Evolutionary conservation across 2,329 filamentous ascomycete species (phyloP), one percentile per base, ranked within the genome.

Genomic region (Epichloe brachyelytri): DNA sequence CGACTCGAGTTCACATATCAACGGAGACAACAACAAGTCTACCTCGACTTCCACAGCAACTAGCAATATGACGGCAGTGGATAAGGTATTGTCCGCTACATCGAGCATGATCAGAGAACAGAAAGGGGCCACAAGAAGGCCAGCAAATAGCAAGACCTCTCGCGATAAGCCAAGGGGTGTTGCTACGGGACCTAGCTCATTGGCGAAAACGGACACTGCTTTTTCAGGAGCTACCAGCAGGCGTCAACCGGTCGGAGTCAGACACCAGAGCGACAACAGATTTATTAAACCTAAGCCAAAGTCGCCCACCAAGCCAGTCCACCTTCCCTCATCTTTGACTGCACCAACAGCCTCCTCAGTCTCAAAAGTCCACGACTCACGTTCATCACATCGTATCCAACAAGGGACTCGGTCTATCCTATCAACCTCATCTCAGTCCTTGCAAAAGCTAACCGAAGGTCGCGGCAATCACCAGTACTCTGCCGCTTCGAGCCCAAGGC

Each of bases 281-380:
- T 76, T 76, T 54, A 68, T 72, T 30, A 83, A 82, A 60, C 77
- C 79, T 8, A 83, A 80, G 62, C 68, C 75, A 40, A 82, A 80
- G 64, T 87, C 85, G 11, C 82, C 82, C 2, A 88, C 85, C 2
- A 78, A 80, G 51, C 83, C 84, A 10, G 71, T 82, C 48, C 79
- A 78, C 51, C 70, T 88, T 1, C 81, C 85, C 8, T 71, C 83
- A 10, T 82, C 83, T 52, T 70, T 88, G 33, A 84, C 75, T 22
- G 81, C 83, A 5, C 84, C 82, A 34, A 89, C 85, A 3, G 78
- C 84, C 22, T 75, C 85, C 0, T 88, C 80, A 1, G 78, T 77
- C 15, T 82, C 80, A 14, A 87, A 83, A 65, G 71, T 57, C 22
- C 56, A 56, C n/a, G 51, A 56, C 14, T 51, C 62, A 5, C 58